Evolutionary conservation across 1,284 basidiomycete species (phyloP), one percentile per base, ranked within the genome.

Genomic region (Inonotus obliquus): DNA sequence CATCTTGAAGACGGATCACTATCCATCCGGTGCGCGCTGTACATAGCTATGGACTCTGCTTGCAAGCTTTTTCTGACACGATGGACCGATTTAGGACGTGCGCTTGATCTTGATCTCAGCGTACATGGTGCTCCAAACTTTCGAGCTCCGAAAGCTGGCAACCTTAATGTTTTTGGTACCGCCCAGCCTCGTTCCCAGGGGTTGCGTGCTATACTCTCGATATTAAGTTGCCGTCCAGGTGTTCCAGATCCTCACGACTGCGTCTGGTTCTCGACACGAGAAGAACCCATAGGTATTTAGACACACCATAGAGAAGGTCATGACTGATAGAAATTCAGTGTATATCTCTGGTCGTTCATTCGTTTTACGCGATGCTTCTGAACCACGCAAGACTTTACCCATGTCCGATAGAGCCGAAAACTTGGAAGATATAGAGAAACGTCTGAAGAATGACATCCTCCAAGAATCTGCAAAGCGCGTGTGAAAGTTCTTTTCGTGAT

Each of bases 91-190:
- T 66, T 70, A 86, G 94, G 92, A 45, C 85, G 94, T 62, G 93
- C 94, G 9, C 79, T 95, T 52, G 91, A 96, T 71, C 82, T 97
- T n/a, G 92, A 95, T 69, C 81, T 98, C 44, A 94, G 92, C 65
- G 82, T 99, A 2, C 89, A 92, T 71, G 97, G 97, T 39, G 96
- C 96, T 21, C 96, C 96, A 2, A 98, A 98, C 76, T 98, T 99
- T 72, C 83, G 97, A 64, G 87, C 91, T 53, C 89, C 89, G 23
- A 79, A 85, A 60, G 82, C 86, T 54, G 87, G 85, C 47, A 83
- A 84, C 65, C 79, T 96, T 54, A 94, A 95, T 66, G 92, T 98
- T 1, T 97, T 91, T 71, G 96, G 94, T 19, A 91, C 89, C 6
- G 97, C 97, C 1, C 97, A 99, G 72, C 97, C 97, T 13, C 94